A percentile compares a stretch with the other conserved stretches of the same genome.
Conservation (phyloP, 345 rosid genomes). For the Rhodomyrtus tomentosa region DNA sequence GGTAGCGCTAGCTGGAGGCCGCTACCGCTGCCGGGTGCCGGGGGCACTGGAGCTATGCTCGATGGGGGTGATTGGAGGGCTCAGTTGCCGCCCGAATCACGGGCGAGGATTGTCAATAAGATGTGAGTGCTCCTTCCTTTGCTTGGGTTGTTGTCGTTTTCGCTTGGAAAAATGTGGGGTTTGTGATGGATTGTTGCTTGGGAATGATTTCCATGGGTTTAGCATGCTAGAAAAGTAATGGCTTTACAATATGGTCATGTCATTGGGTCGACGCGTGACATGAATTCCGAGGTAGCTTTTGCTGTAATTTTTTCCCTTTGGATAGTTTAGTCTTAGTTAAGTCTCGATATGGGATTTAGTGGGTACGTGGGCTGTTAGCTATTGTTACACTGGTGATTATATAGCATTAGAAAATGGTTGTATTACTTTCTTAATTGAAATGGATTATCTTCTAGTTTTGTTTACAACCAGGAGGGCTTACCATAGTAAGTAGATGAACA, state of each 20-base stretch:
- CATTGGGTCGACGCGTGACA: neutral
- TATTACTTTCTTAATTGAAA: neutral
- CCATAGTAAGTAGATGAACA: neutral
- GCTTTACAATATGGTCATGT: neutral
- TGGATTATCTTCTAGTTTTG: neutral
- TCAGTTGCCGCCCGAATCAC: slow-evolving; percentile 23
- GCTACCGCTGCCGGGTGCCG: slow-evolving; percentile 18
- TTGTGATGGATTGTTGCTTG: neutral
- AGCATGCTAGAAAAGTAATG: neutral
- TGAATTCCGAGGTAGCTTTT: neutral
- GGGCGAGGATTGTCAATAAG: slow-evolving; percentile 36
- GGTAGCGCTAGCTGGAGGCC: slow-evolving; percentile 32
- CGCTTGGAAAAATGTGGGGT: neutral
- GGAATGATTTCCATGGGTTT: neutral
- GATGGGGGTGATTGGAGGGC: slow-evolving; percentile 55
- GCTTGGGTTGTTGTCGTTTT: neutral
- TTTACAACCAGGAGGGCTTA: neutral
- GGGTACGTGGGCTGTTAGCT: neutral
- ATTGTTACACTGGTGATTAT: neutral
- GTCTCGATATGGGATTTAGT: neutral
- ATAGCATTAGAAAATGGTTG: neutral
- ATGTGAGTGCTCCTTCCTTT: slow-evolving; percentile 27
- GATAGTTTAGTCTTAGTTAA: neutral
- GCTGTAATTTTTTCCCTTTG: neutral
- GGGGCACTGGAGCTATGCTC: slow-evolving; percentile 12